Evolutionary conservation across 441 rosid genomes (phyloP).

Genomic region (Hura crepitans): DNA sequence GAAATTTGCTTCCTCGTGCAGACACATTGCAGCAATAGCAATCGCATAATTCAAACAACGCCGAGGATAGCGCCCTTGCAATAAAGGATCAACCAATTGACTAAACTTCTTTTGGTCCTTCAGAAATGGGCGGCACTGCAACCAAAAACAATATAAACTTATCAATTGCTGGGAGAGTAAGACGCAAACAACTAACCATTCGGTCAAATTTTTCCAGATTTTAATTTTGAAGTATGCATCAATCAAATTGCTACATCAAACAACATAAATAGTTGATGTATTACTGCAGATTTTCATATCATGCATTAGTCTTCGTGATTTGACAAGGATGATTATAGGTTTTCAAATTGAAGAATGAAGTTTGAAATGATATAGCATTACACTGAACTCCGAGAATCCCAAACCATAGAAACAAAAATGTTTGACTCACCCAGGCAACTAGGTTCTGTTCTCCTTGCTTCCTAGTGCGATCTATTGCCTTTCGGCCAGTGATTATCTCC

Average conservation of each 20-base stretch:
- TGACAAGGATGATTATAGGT: neutral
- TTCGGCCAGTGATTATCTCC: conserved; percentile 87
- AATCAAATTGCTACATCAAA: neutral
- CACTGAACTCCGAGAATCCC: neutral
- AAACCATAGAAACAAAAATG: neutral
- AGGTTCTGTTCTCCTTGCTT: conserved; percentile 90
- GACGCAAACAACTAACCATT: neutral
- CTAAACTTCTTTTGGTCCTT: conserved; percentile 73
- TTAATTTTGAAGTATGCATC: neutral
- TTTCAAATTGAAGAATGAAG: neutral
- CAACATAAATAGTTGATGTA: neutral
- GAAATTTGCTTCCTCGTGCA: conserved; percentile 82
- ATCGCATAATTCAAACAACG: conserved; percentile 85
- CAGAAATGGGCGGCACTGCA: conserved; percentile 64
- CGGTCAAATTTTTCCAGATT: neutral
- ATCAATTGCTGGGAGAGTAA: neutral
- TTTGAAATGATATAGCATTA: neutral
- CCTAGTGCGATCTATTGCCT: conserved; percentile 68
- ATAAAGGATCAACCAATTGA: conserved; percentile 63
- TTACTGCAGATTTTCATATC: neutral
- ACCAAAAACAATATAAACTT: neutral
- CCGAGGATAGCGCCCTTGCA: conserved; percentile 64
- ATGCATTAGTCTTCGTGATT: neutral
- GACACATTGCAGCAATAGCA: conserved; percentile 88
- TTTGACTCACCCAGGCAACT: conserved; percentile 72